A percentile compares a stretch with the other conserved stretches of the same genome.
phyloP scores from a whole-genome alignment of 179 eudicot genomes.

The Silene vulgaris region DNA sequence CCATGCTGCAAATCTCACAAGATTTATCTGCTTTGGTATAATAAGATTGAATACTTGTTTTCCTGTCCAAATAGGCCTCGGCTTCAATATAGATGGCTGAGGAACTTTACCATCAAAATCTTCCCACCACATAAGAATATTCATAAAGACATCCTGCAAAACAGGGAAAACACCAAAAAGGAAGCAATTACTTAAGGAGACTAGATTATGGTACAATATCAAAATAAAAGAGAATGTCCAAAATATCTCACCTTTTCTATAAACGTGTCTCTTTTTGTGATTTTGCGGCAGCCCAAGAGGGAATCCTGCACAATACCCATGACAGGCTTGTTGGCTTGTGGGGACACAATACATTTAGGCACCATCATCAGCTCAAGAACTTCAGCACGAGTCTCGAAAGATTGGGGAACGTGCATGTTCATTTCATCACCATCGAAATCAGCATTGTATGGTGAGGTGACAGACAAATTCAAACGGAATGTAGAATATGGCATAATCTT shows the following conservation, averaged over 20 bases:
- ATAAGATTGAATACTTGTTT: slow-evolving; percentile 96
- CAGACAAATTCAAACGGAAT: slow-evolving; percentile 86
- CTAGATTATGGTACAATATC: neutral
- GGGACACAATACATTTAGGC: slow-evolving; percentile 98
- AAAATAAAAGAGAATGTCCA: neutral
- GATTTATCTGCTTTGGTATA: slow-evolving; percentile 96
- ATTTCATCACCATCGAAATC: slow-evolving; percentile 99
- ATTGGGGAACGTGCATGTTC: slow-evolving; percentile 97
- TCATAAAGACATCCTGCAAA: slow-evolving; percentile 93
- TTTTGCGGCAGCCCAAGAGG: slow-evolving; percentile 93
- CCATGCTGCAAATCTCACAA: slow-evolving; percentile 88
- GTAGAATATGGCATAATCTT: slow-evolving; percentile 99
- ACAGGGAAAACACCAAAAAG: neutral
- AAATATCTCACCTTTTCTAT: slow-evolving; percentile 72
- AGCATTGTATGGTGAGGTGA: slow-evolving; percentile 97
- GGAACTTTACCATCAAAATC: slow-evolving; percentile 99
- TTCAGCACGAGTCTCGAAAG: slow-evolving; percentile 94
- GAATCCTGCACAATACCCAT: slow-evolving; percentile 99
- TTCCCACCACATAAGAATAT: slow-evolving; percentile 99
- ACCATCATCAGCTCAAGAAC: slow-evolving; percentile 96
- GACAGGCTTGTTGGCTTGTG: slow-evolving; percentile 92
- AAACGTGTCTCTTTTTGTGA: slow-evolving; percentile 94
- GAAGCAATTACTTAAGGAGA: neutral
- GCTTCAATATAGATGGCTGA: slow-evolving; percentile 89
- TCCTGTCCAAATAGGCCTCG: slow-evolving; percentile 99